Base-by-base conservation (phyloP, 192 early-diverging fungal species). In the Mortierella hygrophila region DNA sequence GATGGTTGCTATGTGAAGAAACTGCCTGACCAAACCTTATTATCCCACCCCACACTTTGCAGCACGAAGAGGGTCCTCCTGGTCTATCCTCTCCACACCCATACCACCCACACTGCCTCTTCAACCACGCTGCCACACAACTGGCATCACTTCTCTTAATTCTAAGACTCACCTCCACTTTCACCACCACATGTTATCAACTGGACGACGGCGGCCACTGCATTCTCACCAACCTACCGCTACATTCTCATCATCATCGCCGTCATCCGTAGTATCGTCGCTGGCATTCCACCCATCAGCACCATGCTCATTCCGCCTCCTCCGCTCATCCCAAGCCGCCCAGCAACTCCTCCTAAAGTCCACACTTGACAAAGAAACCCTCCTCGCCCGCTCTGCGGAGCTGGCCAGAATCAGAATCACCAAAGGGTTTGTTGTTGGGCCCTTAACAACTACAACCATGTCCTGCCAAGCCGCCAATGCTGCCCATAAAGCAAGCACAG, bases 371-470 rank as follows among this genome's bases (percentile, higher is more conserved):
- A 86, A 86, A 72, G 84, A 86, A 70, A 86, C 84, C 0, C 76
- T 86, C 16, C 79, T 68, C 13, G 74, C 84, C 5, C 84, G 84
- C 16, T 81, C 84, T 6, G 84, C 84, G 26, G 83, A 85, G 75
- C 76, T 85, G 83, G 87, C 88, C 26, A 86, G 88, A 54, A 83
- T 87, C n/a, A 85, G 72, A 71, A 81, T 68, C 35, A 74, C 70
- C 26, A 78, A 85, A 52, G 79, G 87, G 40, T 70, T 79, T 35
- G 77, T 26, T 29, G 9, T 15, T 65, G 29, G 60, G n/a, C 60
- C n/a, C 13, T 13, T 29, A 29, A 29, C 60, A 0, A 32, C 60
- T 9, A 29, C 60, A 4, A 54, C 21, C 1, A 3, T 16, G 5
- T 16, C 52, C 52, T 26, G 6, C 23, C 60, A 26, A 38, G 71